Conservation (phyloP, 768 basidiomycete genomes). For the Cubamyces lactineus region DNA sequence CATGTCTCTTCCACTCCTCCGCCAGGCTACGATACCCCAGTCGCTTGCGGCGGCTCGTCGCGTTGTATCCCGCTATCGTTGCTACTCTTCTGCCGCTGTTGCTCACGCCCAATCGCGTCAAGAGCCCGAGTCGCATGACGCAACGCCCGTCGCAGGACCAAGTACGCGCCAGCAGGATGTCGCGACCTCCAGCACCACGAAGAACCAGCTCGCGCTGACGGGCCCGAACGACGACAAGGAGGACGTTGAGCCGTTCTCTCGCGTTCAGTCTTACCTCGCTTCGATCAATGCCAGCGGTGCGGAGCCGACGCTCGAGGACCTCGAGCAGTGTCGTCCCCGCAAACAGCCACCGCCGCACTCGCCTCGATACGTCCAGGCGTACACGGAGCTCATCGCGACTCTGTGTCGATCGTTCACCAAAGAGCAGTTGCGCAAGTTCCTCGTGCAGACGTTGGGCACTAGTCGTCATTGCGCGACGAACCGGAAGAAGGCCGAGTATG, state of each 20-base stretch:
- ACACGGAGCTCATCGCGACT: constrained; percentile 53
- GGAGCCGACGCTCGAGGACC: constrained; percentile 58
- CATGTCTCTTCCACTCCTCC: constrained; percentile 23
- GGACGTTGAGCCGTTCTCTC: constrained; percentile 2
- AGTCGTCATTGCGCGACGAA: constrained; percentile 15
- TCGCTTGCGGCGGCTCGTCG: constrained; percentile 16
- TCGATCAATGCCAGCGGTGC: constrained; percentile 49
- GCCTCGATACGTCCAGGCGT: constrained; percentile 53
- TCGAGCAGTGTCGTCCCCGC: constrained; percentile 59
- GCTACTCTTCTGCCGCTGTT: constrained; percentile 7
- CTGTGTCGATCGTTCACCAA: constrained; percentile 66
- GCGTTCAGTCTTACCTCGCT: constrained; percentile 59
- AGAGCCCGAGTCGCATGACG: constrained; percentile 1
- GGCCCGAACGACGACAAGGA: not conserved
- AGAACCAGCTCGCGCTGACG: not conserved
- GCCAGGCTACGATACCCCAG: constrained; percentile 16
- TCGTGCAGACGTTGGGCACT: constrained; percentile 50
- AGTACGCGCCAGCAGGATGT: constrained; percentile 3
- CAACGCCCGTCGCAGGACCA: constrained; percentile 15
- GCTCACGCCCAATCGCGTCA: constrained; percentile 7
- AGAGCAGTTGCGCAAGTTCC: constrained; percentile 60
- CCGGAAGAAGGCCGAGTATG: constrained; percentile 33
- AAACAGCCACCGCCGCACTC: constrained; percentile 45
- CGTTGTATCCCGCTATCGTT: constrained; percentile 7
- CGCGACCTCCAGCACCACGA: not conserved